phyloP scores from a whole-genome alignment of 345 rosid genomes.

The Lenwebbia sp. region DNA sequence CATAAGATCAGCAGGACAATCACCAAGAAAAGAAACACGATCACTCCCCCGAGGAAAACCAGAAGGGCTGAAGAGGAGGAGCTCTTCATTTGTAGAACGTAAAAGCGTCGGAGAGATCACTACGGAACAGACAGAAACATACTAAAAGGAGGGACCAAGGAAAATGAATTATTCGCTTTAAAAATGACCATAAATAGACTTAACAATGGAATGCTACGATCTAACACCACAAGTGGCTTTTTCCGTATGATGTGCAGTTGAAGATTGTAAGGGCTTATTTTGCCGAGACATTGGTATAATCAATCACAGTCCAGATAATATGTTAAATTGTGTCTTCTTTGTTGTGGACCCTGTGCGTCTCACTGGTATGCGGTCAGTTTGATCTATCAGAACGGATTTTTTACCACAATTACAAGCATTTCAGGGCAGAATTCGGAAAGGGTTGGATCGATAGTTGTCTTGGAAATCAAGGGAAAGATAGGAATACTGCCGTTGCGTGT shows the following conservation, averaged over 20 bases:
- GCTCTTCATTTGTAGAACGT: neutral
- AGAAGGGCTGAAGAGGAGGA: slow-evolving; percentile 6
- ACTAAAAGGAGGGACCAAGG: neutral
- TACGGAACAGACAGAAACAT: neutral
- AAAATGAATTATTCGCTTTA: neutral
- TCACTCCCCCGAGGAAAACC: slow-evolving; percentile 22
- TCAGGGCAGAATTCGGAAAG: neutral
- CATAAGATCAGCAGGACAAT: slow-evolving; percentile 10
- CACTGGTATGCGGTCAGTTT: neutral
- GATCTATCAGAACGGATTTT: neutral
- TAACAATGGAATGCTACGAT: neutral
- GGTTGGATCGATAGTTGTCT: neutral
- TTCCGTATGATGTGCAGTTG: neutral
- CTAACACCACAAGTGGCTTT: neutral
- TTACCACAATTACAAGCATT: neutral
- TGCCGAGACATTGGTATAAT: neutral
- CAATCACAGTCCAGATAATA: neutral
- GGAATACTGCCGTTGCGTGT: neutral
- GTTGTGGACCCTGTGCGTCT: neutral
- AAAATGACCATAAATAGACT: neutral
- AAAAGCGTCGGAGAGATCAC: slow-evolving; percentile 3
- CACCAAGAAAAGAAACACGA: slow-evolving; percentile 16
- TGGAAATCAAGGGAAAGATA: neutral
- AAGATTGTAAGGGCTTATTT: neutral
- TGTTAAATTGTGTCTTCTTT: neutral